Evolutionary conservation across 2,329 filamentous ascomycete genomes (phyloP).

Genomic region (Pseudogymnoascus sp.): DNA sequence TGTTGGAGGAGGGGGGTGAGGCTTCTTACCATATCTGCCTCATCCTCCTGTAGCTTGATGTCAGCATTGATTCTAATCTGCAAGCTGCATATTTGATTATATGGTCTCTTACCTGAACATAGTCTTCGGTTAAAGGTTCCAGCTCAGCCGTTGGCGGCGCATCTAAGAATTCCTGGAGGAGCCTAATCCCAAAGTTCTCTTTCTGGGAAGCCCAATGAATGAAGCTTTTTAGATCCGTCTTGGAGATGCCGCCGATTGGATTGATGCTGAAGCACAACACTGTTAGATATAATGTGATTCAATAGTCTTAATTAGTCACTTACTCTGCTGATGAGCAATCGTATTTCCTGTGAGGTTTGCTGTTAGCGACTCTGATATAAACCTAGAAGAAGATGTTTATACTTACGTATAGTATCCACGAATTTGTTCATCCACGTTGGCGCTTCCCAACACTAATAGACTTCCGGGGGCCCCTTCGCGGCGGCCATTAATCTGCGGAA

Average conservation of each 20-base stretch:
- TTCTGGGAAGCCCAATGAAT: conserved; percentile 52
- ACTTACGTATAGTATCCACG: conserved; percentile 35
- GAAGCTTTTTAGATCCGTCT: conserved; percentile 51
- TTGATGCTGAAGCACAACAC: conserved; percentile 33
- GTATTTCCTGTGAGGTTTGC: conserved; percentile 54
- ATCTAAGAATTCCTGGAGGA: conserved; percentile 56
- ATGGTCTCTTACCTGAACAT: conserved; percentile 32
- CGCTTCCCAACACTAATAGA: conserved; percentile 57
- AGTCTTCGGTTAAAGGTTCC: conserved; percentile 55
- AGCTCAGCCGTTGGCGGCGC: conserved; percentile 55
- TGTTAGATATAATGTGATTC: not conserved
- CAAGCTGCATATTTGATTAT: not conserved
- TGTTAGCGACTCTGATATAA: not conserved
- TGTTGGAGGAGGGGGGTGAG: conserved; percentile 36
- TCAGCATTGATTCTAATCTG: not conserved
- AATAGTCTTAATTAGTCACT: not conserved
- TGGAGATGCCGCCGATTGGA: conserved; percentile 52
- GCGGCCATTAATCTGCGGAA: conserved; percentile 49
- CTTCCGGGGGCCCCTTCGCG: conserved; percentile 32
- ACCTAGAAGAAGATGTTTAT: not conserved
- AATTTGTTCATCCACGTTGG: conserved; percentile 53
- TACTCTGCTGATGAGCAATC: conserved; percentile 38
- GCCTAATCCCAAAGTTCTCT: conserved; percentile 47
- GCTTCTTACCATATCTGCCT: conserved; percentile 45
- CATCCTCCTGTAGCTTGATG: conserved; percentile 29